A percentile compares a stretch with the other conserved stretches of the same genome.
These are phyloP conservation scores for Talaromyces verruculosus DNA, from an alignment of 2,329 filamentous ascomycete genomes.

Conservation along the genomic window DNA sequence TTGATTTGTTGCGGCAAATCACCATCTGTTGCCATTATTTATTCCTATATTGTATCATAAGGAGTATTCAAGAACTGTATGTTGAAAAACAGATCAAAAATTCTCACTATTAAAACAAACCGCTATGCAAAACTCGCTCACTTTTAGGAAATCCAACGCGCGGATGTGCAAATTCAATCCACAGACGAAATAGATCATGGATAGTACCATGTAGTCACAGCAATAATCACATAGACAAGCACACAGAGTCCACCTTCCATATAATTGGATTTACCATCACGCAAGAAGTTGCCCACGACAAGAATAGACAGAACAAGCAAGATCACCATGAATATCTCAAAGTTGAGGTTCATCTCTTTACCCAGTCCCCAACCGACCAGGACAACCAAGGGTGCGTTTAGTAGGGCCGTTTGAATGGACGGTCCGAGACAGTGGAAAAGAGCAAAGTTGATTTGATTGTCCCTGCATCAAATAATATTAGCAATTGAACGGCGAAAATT, in stretches of 20 bases:
- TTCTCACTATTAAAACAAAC: not conserved
- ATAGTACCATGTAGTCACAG: slow-evolving; percentile 62
- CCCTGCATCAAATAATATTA: slow-evolving; percentile 29
- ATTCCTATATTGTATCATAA: not conserved
- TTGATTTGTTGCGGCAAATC: not conserved
- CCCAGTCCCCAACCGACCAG: slow-evolving; percentile 78
- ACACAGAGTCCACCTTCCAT: slow-evolving; percentile 82
- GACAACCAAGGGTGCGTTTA: slow-evolving; percentile 81
- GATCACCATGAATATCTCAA: slow-evolving; percentile 82
- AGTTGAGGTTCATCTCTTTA: slow-evolving; percentile 74
- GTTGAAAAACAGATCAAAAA: not conserved
- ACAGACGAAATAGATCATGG: slow-evolving; percentile 36
- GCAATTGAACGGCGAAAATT: not conserved
- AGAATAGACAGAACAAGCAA: slow-evolving; percentile 80
- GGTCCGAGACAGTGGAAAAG: slow-evolving; percentile 82
- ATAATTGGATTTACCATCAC: slow-evolving; percentile 88
- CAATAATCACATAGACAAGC: slow-evolving; percentile 62
- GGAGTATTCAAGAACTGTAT: not conserved
- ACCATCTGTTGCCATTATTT: not conserved
- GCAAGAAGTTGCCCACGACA: slow-evolving; percentile 81
- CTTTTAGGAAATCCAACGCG: not conserved
- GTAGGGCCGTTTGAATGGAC: slow-evolving; percentile 82
- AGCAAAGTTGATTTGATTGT: slow-evolving; percentile 71
- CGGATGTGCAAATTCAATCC: not conserved
- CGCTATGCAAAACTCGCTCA: not conserved